Evolutionary conservation across 768 basidiomycete species (phyloP).

Genomic region (Tylopilus vinaceipallidus): DNA sequence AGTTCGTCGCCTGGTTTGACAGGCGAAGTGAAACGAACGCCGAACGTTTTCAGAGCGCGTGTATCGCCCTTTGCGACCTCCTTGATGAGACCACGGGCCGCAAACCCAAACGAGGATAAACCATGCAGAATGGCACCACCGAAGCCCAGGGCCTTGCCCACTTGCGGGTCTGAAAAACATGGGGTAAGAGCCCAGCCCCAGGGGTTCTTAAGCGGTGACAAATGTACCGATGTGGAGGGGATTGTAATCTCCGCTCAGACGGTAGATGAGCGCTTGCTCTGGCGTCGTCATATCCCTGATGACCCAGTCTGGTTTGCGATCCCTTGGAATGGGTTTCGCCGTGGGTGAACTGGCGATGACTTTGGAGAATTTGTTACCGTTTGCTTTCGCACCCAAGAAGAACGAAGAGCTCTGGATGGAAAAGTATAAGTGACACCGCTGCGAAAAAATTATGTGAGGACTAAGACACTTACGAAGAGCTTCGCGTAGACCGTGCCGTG

Average conservation of each 20-base stretch:
- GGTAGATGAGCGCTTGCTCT: slow-evolving; percentile 69
- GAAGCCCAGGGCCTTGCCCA: slow-evolving; percentile 74
- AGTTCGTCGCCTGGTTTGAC: slow-evolving; percentile 81
- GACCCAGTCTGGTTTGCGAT: slow-evolving; percentile 58
- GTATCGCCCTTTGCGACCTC: slow-evolving; percentile 61
- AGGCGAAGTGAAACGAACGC: slow-evolving; percentile 77
- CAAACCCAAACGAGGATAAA: slow-evolving; percentile 79
- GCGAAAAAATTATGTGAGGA: neutral
- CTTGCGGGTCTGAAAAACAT: slow-evolving; percentile 54
- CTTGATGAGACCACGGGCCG: slow-evolving; percentile 70
- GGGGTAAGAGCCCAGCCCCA: neutral
- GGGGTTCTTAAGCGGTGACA: neutral
- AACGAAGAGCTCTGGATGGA: slow-evolving; percentile 56
- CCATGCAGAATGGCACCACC: slow-evolving; percentile 87
- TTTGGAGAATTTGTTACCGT: slow-evolving; percentile 61
- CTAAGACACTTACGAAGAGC: slow-evolving; percentile 49
- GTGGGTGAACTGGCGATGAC: slow-evolving; percentile 57
- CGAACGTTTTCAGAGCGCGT: slow-evolving; percentile 61
- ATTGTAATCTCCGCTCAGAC: slow-evolving; percentile 78
- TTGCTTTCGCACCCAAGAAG: slow-evolving; percentile 65
- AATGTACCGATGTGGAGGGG: slow-evolving; percentile 67
- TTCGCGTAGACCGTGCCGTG: slow-evolving; percentile 58
- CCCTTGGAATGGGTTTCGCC: slow-evolving; percentile 59
- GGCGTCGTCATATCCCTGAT: slow-evolving; percentile 59
- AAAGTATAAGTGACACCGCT: neutral